Evolutionary conservation across 2,329 filamentous ascomycete genomes (phyloP).

Genomic region (Colletotrichum destructivum): DNA sequence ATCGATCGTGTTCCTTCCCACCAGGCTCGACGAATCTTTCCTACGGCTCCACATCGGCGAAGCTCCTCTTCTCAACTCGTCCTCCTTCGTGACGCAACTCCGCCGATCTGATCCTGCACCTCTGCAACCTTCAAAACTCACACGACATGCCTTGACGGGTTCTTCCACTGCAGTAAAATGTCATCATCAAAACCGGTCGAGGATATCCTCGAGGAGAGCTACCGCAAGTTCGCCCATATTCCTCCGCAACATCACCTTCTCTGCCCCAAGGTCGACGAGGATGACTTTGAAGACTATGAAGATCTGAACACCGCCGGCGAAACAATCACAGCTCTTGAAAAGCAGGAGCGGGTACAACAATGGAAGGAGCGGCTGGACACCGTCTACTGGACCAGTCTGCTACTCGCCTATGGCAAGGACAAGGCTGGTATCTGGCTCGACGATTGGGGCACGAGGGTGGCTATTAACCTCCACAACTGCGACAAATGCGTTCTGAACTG

Average conservation of each 20-base stretch:
- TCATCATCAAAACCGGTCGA: constrained; percentile 50
- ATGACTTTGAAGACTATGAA: constrained; percentile 77
- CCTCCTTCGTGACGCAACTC: not conserved
- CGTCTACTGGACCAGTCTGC: constrained; percentile 77
- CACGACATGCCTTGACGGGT: constrained; percentile 25
- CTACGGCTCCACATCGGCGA: not conserved
- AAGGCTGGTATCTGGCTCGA: constrained; percentile 72
- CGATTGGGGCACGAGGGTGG: constrained; percentile 71
- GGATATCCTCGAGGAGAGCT: constrained; percentile 61
- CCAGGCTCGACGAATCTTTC: constrained; percentile 12
- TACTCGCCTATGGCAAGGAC: constrained; percentile 77
- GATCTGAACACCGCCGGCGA: constrained; percentile 57
- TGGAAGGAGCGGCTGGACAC: constrained; percentile 70
- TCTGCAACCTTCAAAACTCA: not conserved
- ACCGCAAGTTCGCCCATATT: constrained; percentile 60
- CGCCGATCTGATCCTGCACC: not conserved
- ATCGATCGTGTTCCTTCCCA: too few relatives aligned
- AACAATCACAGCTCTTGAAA: constrained; percentile 65
- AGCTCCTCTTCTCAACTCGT: constrained; percentile 7
- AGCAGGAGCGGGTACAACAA: constrained; percentile 67
- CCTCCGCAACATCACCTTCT: constrained; percentile 73
- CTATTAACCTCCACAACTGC: constrained; percentile 73
- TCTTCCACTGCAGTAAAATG: constrained; percentile 51
- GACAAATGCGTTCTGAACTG: constrained; percentile 81
- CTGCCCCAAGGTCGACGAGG: constrained; percentile 75